These are phyloP conservation scores for Cyberlindnera suaveolens DNA, from an alignment of 805 yeast genomes.

Conservation along the genomic window DNA sequence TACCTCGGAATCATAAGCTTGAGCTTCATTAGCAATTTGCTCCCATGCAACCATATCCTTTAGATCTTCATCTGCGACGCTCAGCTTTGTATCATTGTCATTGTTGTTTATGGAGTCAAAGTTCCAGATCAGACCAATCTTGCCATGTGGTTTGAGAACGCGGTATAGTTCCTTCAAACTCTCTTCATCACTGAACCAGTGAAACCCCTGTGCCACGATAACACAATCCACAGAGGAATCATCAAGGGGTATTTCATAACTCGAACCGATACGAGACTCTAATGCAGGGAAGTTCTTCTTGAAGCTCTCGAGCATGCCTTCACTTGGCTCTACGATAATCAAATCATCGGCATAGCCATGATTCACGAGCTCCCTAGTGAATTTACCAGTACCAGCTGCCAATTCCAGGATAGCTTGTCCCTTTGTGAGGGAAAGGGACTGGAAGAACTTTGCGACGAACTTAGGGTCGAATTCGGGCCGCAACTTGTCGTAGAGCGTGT, in stretches of 20 bases:
- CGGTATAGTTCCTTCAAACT: constrained; percentile 45
- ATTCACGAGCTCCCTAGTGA: constrained; percentile 39
- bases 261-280: constrained; percentile 32
- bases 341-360: constrained; percentile 30
- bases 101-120: constrained; percentile 31
- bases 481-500: constrained; percentile 41
- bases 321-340: constrained; percentile 47
- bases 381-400: constrained; percentile 63
- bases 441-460: constrained; percentile 38
- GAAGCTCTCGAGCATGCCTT: constrained; percentile 50
- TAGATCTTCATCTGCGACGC: constrained; percentile 6
- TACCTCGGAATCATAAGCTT: constrained; percentile 34
- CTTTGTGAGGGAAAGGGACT: constrained; percentile 27
- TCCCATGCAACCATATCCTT: constrained; percentile 11
- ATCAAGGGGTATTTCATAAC: constrained; percentile 40
- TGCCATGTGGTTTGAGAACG: constrained; percentile 44
- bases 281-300: constrained; percentile 39
- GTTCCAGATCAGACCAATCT: constrained; percentile 55
- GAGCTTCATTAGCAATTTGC: constrained; percentile 12
- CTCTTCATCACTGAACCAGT: constrained; percentile 53
- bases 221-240: constrained; percentile 42
- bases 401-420: constrained; percentile 36
- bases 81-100: constrained; percentile 3
- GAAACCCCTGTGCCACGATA: constrained; percentile 56
- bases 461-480: constrained; percentile 43